Base-by-base conservation (phyloP, 164 flowering plant genomes). In the Protea cynaroides region DNA sequence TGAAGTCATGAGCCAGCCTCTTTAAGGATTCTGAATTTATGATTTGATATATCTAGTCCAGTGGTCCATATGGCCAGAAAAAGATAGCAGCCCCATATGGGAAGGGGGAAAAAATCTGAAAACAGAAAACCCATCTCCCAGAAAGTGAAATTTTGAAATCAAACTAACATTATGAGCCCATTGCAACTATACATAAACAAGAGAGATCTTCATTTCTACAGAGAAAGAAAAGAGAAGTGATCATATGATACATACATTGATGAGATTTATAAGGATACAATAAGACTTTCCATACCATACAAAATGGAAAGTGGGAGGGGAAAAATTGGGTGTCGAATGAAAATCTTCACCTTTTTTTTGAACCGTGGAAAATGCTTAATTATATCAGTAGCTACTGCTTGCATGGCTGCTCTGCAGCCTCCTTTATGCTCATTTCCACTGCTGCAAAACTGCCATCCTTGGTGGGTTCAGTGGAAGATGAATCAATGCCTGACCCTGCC, bases 381-480 rank as follows among this genome's bases (percentile, higher is more conserved):
- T 10, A 21, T 49, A 19, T 38, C 54, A 3, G 13, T 10, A 4
- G 6, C 71, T 81, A 74, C 61, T 62, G 69, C 71, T 71, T 78
- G 75, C 74, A 51, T 38, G 67, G 59, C 62, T 90, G 59, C 62
- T 90, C 90, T 53, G 83, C 75, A 62, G 55, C 88, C 83, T 92
- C 96, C 68, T 82, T 79, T 63, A 92, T 83, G 80, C 74, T 87
- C 89, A 86, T 85, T 19, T 84, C 97, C 7, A 83, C 71, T 25
- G 78, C 63, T 53, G 71, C 58, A 60, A 85, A 85, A 25, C 81
- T 76, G 15, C 69, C 81, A 13, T 83, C 88, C 7, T 77, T 88
- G 1, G 74, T 76, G 11, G 71, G 71, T 3, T 81, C 80, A 5
- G 81, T 78, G 17, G 87, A 78, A 0, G 83, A 66, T 0, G 89